Base-by-base conservation (phyloP, 179 eudicot species). In the Corrigiola litoralis region DNA sequence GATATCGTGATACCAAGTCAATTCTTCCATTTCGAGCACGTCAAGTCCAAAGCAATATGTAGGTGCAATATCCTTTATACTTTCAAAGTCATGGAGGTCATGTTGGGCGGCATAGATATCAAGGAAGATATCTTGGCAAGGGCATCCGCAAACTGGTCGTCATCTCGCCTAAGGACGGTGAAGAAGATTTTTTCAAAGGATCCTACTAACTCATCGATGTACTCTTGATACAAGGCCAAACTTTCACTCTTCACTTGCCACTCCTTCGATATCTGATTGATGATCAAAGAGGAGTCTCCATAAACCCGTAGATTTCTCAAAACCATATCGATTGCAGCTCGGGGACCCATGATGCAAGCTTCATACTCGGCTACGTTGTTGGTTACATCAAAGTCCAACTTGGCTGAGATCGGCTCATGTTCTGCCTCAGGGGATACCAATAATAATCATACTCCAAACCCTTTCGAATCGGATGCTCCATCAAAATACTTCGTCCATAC, bases 1-100 rank as follows among this genome's bases (percentile, higher is more conserved):
- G 16, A 33, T 14, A 4, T 23, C 18, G 2, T 1, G 0, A 3
- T 32, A 33, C 47, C 47, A 67, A 0, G 34, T 20, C 11, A 6
- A 1, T 0, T 16, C 1, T 1, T 5, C 6, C 0, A 0, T 0
- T 0, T n/a, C 27, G 28, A 12, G 3, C 13, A 14, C 56, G 0
- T 52, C 17, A 1, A 63, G 5, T 12, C 25, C 27, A 2, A 16
- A 1, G 2, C 18, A 10, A n/a, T 41, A 28, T 0, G 61, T 18
- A 0, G 20, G 51, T 1, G 27, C 10, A 0, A 1, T 5, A 0
- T 13, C 9, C 31, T 1, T 29, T 54, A 31, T 0, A 54, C 23
- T 4, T 1, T 9, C 1, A 54, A 0, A 0, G 61, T 25, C 50
- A 52, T 9, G 5, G 1, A 4, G 5, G 6, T 4, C 0, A 52